Base-by-base conservation (phyloP, 768 basidiomycete species). In the Lentinula boryana region DNA sequence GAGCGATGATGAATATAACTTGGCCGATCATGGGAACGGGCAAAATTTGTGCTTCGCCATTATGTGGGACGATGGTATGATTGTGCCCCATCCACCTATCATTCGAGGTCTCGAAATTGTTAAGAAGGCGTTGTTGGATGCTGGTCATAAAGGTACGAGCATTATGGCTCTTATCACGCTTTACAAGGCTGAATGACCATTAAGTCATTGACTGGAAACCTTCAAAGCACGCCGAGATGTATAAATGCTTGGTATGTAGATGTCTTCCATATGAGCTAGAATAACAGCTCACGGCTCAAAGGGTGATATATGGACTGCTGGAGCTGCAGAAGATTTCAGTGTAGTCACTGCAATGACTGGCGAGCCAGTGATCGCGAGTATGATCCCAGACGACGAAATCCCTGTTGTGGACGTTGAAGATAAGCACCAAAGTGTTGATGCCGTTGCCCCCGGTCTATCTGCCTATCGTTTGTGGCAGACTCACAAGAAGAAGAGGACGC, bases 151-250 rank as follows among this genome's bases (percentile, higher is more conserved):
- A 71, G 86, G 89, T 87, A 53, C 6, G n/a, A 31, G n/a, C 5
- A 23, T 21, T 43, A 9, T 4, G 23, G 2, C 40, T 12, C 27
- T n/a, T 12, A n/a, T 27, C 4, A 18, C 15, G 31, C 16, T 56
- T 12, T n/a, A 4, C 13, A 9, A 27, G 6, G 16, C 23, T 50
- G 8, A 33, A 33, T 13, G 4, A 8, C 2, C 15, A 0, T 58
- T 21, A 89, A 27, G 91, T 91, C 16, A 78, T 92, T 55, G 83
- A 88, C 55, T 93, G 89, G 89, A 70, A 77, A 40, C 83, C 85
- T 0, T 67, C 77, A 41, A 78, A 84, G 35, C 85, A 88, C 63
- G 60, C 62, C 7, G 80, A 82, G 58, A 74, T 89, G 2, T 68
- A 67, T 52, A 63, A 73, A 61, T 76, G 75, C 62, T 72, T 75